Conservation (phyloP, 78 protist species). For the Planoprotostelium fungivorum region DNA sequence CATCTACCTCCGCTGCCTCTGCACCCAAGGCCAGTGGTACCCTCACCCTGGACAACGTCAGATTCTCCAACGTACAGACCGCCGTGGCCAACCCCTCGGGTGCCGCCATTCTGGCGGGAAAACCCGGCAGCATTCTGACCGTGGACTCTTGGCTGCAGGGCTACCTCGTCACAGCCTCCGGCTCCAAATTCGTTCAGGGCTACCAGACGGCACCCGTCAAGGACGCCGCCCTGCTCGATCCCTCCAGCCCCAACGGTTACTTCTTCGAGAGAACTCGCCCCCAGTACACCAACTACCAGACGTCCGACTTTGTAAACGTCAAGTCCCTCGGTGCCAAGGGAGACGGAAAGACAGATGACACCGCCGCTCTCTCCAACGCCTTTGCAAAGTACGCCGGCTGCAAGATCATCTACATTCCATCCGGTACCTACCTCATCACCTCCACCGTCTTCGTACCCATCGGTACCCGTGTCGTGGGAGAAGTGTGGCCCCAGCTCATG, state of each 20-base stretch:
- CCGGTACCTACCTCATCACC: neutral
- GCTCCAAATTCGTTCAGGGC: neutral
- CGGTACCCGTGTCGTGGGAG: neutral
- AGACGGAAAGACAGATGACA: neutral
- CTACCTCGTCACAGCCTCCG: neutral
- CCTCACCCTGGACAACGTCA: neutral
- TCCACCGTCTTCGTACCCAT: neutral
- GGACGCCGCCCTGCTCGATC: neutral
- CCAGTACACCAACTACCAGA: neutral
- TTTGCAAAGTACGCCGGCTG: neutral
- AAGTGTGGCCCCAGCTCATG: neutral
- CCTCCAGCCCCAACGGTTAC: neutral
- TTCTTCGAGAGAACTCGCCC: neutral
- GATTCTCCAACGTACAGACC: neutral
- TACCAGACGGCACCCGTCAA: neutral
- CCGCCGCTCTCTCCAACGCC: neutral
- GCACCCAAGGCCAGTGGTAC: neutral
- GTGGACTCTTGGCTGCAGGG: neutral
- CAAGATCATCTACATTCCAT: neutral
- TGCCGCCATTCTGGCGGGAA: neutral
- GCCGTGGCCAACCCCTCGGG: neutral
- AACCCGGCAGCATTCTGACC: neutral
- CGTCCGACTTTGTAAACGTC: neutral
- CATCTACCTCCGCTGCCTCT: neutral
- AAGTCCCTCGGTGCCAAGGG: neutral